Base-by-base conservation (phyloP, 2,329 filamentous ascomycete species). In the Epichloe festucae region DNA sequence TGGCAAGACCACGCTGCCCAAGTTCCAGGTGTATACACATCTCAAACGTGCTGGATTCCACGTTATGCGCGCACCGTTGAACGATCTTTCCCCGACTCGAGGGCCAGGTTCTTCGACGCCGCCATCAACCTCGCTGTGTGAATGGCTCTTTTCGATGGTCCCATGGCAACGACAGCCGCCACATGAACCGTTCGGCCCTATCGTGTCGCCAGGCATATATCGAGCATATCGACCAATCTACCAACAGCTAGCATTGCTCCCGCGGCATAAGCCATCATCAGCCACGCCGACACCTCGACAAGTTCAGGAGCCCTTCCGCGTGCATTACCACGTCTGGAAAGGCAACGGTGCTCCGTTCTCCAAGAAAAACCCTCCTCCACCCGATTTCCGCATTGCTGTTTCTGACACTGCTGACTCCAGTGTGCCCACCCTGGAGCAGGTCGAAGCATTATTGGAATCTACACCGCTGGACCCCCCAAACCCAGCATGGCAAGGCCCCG, bases 21-120 rank as follows among this genome's bases (percentile, higher is more conserved):
- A 88, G 61, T 97, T 89, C 60, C 87, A 86, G 48, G 91, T 97
- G 31, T 98, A 90, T 65, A 78, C 89, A 1, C 84, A 89, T 50
- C 72, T 98, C 59, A 93, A 85, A 64, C 78, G 93, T 48, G 73
- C 80, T 38, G 91, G 93, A 17, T 97, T 95, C 70, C 79, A 85
- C 48, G 79, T 97, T 17, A 73, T 85, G 54, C 80, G 91, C 51
- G 86, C 87, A 1, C 77, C 78, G 48, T 10, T 51, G 57, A 39
- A 54, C 48, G 51, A 58, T 57, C 38, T 14, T 44, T 44, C 31
- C n/a, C 14, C 21, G 36, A 40, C 36, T 27, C 41, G 3, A 17
- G n/a, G 17, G 31, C 14, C 27, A 4, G 48, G 23, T 8, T 12
- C 38, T 8, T 27, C 58, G 17, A 48, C 54, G 14, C 54, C 58